These are phyloP conservation scores for Cornus florida DNA, from an alignment of 148 eudicot species.

Conservation along the genomic window DNA sequence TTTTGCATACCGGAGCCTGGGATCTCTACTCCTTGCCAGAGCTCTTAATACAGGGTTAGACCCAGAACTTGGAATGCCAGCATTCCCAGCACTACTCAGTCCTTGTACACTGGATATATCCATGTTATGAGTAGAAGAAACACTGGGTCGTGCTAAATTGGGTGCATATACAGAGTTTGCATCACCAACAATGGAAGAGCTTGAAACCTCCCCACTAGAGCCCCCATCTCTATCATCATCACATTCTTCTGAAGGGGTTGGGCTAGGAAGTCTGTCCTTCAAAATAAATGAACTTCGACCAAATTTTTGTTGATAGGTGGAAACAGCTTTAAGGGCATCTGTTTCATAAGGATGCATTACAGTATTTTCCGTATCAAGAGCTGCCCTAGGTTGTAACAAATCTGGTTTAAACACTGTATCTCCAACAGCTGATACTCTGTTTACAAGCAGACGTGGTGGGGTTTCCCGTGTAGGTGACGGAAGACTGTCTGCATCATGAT, in stretches of 20 bases:
- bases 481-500: slow-evolving; percentile 87
- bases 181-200: slow-evolving; percentile 31
- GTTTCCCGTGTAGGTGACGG: slow-evolving; percentile 89
- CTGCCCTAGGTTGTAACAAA: slow-evolving; percentile 39
- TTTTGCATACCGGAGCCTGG: slow-evolving; percentile 70
- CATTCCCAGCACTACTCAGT: slow-evolving; percentile 28
- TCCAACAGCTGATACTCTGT: slow-evolving; percentile 18
- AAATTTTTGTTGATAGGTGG: slow-evolving; percentile 93
- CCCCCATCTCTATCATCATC: slow-evolving; percentile 59
- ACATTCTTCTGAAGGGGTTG: slow-evolving; percentile 90
- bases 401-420: slow-evolving; percentile 36
- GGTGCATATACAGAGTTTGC: slow-evolving; percentile 23
- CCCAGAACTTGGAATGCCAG: slow-evolving; percentile 26
- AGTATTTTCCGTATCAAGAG: slow-evolving; percentile 27
- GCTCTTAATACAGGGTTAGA: slow-evolving; percentile 31
- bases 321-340: slow-evolving; percentile 80
- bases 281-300: slow-evolving; percentile 51
- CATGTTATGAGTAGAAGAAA: slow-evolving; percentile 26
- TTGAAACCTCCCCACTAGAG: slow-evolving; percentile 63
- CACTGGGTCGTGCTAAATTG: slow-evolving; percentile 27
- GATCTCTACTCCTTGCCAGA: slow-evolving; percentile 75
- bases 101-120: slow-evolving; percentile 37
- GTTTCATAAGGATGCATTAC: slow-evolving; percentile 74
- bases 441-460: slow-evolving; percentile 31
- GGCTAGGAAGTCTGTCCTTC: slow-evolving; percentile 83